Percentiles rank a stretch among this genome's conserved stretches.
These are phyloP conservation scores for Trichophyton schoenleinii DNA, from an alignment of 2,329 filamentous ascomycete genomes.

Conservation along the genomic window DNA sequence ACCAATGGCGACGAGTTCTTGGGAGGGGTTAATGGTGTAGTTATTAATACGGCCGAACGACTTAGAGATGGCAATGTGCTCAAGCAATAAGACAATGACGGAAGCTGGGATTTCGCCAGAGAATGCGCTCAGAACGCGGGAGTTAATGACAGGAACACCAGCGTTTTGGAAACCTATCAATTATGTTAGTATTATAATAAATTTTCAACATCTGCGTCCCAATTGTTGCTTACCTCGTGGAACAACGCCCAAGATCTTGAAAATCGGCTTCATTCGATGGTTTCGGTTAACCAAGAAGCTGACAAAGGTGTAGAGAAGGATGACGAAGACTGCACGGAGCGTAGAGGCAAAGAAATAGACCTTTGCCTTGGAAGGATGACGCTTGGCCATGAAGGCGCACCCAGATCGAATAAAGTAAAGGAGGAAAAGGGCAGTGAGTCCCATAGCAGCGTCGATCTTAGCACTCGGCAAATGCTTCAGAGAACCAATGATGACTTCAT, in stretches of 20 bases:
- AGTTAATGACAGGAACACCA: constrained; percentile 56
- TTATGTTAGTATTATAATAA: constrained; percentile 7
- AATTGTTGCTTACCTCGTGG: constrained; percentile 50
- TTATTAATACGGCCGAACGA: constrained; percentile 94
- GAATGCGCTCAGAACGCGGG: constrained; percentile 55
- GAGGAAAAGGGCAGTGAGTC: constrained; percentile 64
- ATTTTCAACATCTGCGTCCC: neutral
- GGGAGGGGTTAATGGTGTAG: constrained; percentile 88
- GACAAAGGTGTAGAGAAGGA: constrained; percentile 81
- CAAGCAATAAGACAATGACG: constrained; percentile 88
- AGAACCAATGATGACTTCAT: constrained; percentile 69
- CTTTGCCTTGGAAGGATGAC: constrained; percentile 56
- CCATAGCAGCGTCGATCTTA: constrained; percentile 72
- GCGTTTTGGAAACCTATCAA: constrained; percentile 62
- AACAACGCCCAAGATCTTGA: constrained; percentile 62
- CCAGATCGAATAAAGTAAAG: constrained; percentile 61
- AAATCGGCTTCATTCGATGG: constrained; percentile 49
- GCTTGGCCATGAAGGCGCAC: constrained; percentile 56
- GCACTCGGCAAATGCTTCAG: constrained; percentile 57
- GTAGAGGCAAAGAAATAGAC: constrained; percentile 83
- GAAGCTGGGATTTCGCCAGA: constrained; percentile 63
- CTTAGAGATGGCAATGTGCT: constrained; percentile 94
- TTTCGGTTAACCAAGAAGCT: constrained; percentile 73
- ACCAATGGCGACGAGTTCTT: constrained; percentile 90
- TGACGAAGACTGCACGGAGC: constrained; percentile 79